phyloP scores from a whole-genome alignment of 768 basidiomycete species.

The Phylloporus sp. region DNA sequence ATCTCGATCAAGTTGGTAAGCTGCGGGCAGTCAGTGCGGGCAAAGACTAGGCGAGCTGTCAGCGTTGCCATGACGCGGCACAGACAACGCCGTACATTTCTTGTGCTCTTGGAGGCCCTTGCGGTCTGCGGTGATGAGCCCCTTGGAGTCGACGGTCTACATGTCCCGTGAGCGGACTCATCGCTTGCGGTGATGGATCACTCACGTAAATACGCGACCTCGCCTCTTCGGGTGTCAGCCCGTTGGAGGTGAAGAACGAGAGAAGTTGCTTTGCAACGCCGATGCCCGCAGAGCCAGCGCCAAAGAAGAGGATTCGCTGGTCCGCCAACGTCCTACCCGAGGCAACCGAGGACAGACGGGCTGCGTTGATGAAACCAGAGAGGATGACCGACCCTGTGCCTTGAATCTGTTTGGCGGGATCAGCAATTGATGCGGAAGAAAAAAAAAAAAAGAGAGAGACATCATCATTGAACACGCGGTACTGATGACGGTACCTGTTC shows the following conservation, averaged over 20 bases:
- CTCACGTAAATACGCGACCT: conserved; percentile 62
- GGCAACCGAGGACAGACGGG: conserved; percentile 50
- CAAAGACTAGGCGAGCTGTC: conserved; percentile 48
- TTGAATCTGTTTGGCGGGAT: conserved; percentile 43
- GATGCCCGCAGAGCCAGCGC: conserved; percentile 51
- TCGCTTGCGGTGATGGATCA: background rate
- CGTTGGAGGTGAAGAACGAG: conserved; percentile 49
- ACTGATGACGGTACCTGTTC: conserved; percentile 53
- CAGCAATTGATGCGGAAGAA: conserved; percentile 1
- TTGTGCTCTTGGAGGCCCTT: conserved; percentile 72
- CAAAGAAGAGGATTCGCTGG: conserved; percentile 55
- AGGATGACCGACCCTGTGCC: conserved; percentile 76
- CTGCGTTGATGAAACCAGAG: conserved; percentile 72
- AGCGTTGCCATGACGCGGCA: background rate
- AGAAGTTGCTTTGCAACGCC: conserved; percentile 51
- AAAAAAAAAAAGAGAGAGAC: conserved; percentile 35
- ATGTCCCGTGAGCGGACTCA: background rate
- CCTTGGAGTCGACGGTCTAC: conserved; percentile 74
- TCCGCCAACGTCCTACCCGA: conserved; percentile 41
- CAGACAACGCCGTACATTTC: conserved; percentile 42
- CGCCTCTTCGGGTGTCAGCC: conserved; percentile 64
- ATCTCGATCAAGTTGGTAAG: conserved; percentile 62
- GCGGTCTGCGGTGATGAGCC: conserved; percentile 67
- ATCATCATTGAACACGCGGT: conserved; percentile 71
- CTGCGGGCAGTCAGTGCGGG: conserved; percentile 64